phyloP scores from a whole-genome alignment of 176 grass and related monocot genomes.

The Raddia distichophylla region DNA sequence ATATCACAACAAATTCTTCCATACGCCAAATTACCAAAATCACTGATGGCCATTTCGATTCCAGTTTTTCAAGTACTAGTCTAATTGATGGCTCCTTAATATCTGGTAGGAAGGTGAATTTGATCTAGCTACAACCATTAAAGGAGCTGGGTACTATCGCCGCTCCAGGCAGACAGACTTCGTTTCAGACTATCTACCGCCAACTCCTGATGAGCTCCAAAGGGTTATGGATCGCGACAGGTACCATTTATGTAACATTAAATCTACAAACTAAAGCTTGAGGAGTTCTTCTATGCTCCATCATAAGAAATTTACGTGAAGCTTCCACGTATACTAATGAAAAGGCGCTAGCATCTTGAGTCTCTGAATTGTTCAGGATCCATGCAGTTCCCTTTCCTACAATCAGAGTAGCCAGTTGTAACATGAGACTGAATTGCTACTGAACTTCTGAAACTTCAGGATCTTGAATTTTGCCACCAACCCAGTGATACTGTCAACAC shows the following conservation, averaged over 20 bases:
- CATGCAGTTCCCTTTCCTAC: neutral
- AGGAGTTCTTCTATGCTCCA: neutral
- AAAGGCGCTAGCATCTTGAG: neutral
- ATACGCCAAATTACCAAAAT: neutral
- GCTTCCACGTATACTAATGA: neutral
- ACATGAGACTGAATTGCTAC: neutral
- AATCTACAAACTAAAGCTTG: neutral
- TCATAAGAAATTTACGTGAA: neutral
- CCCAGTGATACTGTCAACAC: conserved; percentile 83
- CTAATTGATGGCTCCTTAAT: neutral
- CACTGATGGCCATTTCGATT: neutral
- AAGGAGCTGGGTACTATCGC: conserved; percentile 80
- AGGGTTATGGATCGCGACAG: conserved; percentile 44
- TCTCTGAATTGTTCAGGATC: neutral
- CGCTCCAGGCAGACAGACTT: conserved; percentile 64
- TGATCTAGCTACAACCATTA: conserved; percentile 68
- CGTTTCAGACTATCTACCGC: conserved; percentile 67
- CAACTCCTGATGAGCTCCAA: conserved; percentile 65
- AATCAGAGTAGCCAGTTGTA: neutral
- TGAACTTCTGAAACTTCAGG: conserved; percentile 49
- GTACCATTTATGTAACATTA: conserved; percentile 32
- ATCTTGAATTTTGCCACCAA: conserved; percentile 40
- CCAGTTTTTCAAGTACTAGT: conserved; percentile 15
- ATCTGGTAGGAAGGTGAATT: conserved; percentile 69
- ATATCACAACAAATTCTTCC: neutral